Percentiles rank a stretch among this genome's conserved stretches.
Conservation (phyloP, 768 basidiomycete genomes). For the Sarcodon aspratus region DNA sequence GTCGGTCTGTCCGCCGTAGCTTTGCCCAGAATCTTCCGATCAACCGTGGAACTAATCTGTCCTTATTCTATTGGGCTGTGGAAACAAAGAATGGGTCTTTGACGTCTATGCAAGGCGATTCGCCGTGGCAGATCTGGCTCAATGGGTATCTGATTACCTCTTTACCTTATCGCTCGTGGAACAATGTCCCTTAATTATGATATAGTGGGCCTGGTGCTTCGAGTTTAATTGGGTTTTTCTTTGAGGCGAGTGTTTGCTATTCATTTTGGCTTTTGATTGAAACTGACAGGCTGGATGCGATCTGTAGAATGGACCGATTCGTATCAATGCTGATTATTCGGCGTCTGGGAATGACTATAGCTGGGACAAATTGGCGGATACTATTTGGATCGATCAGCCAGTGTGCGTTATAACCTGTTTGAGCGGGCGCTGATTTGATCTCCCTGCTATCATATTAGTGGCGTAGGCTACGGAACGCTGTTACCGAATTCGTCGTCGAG, state of each 20-base stretch:
- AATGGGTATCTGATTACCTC: slow-evolving; percentile 47
- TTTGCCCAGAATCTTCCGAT: slow-evolving; percentile 19
- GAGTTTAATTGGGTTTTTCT: slow-evolving; percentile 50
- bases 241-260: slow-evolving; percentile 38
- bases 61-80: slow-evolving; percentile 21
- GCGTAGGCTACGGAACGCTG: too few species aligned
- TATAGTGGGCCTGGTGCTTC: slow-evolving; percentile 47
- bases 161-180: too few species aligned
- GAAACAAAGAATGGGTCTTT: slow-evolving; percentile 25
- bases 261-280: too few species aligned
- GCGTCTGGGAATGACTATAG: slow-evolving; percentile 37
- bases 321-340: slow-evolving; percentile 39
- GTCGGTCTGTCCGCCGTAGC: too few species aligned
- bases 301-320: slow-evolving; percentile 57
- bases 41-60: slow-evolving; percentile 17
- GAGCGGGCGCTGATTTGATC: too few species aligned
- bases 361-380: slow-evolving; percentile 52
- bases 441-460: too few species aligned
- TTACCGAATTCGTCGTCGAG: too few species aligned
- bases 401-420: too few species aligned
- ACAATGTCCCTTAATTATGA: too few species aligned
- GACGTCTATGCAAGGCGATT: slow-evolving; percentile 26
- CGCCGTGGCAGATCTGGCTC: slow-evolving; percentile 68
- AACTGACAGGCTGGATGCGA: too few species aligned
- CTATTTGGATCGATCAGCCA: slow-evolving; percentile 63